Conservation (phyloP, 1,284 basidiomycete genomes). For the Tremellales sp. region DNA sequence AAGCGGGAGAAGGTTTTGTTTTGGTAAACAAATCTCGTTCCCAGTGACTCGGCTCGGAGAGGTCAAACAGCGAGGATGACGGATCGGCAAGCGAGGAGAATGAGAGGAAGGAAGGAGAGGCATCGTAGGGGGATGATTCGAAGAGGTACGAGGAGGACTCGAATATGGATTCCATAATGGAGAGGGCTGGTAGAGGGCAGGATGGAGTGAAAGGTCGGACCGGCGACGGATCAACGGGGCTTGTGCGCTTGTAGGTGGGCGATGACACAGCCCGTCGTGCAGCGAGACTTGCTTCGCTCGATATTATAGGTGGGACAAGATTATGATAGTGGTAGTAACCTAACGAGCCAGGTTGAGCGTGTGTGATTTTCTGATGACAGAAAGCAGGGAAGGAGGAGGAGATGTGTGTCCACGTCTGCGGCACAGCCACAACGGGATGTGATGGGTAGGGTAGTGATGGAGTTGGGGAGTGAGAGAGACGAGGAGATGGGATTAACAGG, state of each 20-base stretch:
- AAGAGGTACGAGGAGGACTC: constrained; percentile 28
- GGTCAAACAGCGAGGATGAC: not conserved
- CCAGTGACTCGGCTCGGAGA: not conserved
- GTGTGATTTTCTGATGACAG: not conserved
- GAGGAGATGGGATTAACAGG: not conserved
- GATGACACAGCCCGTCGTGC: too few relatives aligned
- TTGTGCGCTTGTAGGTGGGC: constrained; percentile 2
- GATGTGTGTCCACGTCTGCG: too few relatives aligned
- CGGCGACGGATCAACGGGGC: constrained; percentile 9
- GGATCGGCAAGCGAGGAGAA: constrained; percentile 37
- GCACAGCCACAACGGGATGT: constrained; percentile 2
- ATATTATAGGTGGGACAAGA: too few relatives aligned
- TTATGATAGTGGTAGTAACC: constrained; percentile 1
- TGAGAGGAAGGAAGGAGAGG: constrained; percentile 29
- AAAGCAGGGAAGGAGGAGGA: not conserved
- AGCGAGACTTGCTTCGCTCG: too few relatives aligned
- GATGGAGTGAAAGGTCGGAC: constrained; percentile 10
- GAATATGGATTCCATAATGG: constrained; percentile 33
- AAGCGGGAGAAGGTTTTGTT: constrained; percentile 2
- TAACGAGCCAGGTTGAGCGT: not conserved
- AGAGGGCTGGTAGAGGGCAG: constrained; percentile 1
- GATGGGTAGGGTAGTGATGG: not conserved
- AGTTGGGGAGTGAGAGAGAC: not conserved
- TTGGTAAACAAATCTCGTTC: constrained; percentile 4
- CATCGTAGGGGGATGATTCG: constrained; percentile 25